A percentile compares a stretch with the other conserved stretches of the same genome.
phyloP scores from a whole-genome alignment of 108 stramenopile species.

The Nitzschia sp. region DNA sequence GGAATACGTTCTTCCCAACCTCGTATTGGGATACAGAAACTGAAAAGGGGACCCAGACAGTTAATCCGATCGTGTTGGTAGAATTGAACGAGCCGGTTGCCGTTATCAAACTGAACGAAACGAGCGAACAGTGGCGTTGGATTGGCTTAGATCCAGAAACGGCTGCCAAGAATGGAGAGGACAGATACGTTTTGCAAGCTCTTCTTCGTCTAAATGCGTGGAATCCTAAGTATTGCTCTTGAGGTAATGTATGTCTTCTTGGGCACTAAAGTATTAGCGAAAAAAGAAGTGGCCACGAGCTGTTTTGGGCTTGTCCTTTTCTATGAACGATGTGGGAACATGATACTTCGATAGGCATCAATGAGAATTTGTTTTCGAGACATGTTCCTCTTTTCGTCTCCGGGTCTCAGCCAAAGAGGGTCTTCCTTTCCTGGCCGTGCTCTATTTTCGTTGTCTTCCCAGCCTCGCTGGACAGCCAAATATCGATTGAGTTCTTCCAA shows the following conservation, averaged over 20 bases:
- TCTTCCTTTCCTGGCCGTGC: slow-evolving; percentile 86
- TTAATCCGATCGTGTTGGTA: slow-evolving; percentile 68
- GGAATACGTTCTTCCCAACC: slow-evolving; percentile 63
- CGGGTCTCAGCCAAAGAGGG: slow-evolving; percentile 73
- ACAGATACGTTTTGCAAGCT: slow-evolving; percentile 56
- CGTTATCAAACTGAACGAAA: slow-evolving; percentile 55
- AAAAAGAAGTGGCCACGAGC: background rate
- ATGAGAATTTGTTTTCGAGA: slow-evolving; percentile 33
- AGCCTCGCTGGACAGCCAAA: slow-evolving; percentile 34
- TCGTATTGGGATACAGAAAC: slow-evolving; percentile 55
- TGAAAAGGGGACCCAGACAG: slow-evolving; percentile 68
- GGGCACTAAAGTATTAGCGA: background rate
- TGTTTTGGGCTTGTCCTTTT: too few relatives aligned
- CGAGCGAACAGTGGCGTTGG: slow-evolving; percentile 55
- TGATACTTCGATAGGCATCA: slow-evolving; percentile 33
- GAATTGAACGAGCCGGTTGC: slow-evolving; percentile 41
- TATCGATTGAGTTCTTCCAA: slow-evolving; percentile 29
- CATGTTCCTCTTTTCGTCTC: slow-evolving; percentile 48
- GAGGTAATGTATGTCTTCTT: background rate
- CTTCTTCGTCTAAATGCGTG: slow-evolving; percentile 51
- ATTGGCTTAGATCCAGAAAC: slow-evolving; percentile 54
- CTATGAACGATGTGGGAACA: slow-evolving; percentile 31
- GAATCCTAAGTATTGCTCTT: slow-evolving; percentile 43
- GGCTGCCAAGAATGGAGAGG: slow-evolving; percentile 45
- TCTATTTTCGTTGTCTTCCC: slow-evolving; percentile 57